Percentiles rank a stretch among this genome's conserved stretches.
Conservation (phyloP, 1,284 basidiomycete species). For the Hymenochaete sp. region DNA sequence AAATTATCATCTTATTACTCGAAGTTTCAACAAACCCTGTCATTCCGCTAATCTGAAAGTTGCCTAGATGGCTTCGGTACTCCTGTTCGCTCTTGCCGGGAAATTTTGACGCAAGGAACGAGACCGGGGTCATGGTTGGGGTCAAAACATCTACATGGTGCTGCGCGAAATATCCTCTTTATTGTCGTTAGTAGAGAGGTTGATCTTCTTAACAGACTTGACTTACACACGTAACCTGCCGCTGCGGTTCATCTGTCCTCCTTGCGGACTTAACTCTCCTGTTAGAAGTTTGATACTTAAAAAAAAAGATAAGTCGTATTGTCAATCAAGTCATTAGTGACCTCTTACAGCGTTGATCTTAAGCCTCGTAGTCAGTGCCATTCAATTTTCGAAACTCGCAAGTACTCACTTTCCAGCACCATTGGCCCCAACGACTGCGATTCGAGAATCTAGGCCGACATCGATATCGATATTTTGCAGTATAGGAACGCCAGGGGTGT, state of each 20-base stretch:
- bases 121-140: conserved; percentile 80
- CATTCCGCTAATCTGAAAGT: conserved; percentile 97
- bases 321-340: neutral
- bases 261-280: conserved; percentile 75
- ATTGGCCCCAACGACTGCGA: conserved; percentile 85
- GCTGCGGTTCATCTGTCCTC: conserved; percentile 85
- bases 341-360: neutral
- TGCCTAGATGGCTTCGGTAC: conserved; percentile 91
- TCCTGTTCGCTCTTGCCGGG: conserved; percentile 96
- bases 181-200: neutral
- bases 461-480: conserved; percentile 84
- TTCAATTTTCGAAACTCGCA: conserved; percentile 44
- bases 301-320: neutral
- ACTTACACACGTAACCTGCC: conserved; percentile 80
- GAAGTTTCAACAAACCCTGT: conserved; percentile 52
- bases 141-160: conserved; percentile 95
- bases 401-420: conserved; percentile 59
- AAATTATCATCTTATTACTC: conserved; percentile 5
- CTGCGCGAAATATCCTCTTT: conserved; percentile 93
- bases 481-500: conserved; percentile 72
- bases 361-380: neutral
- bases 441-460: conserved; percentile 80
- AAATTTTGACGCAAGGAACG: conserved; percentile 86
- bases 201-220: neutral
- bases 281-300: conserved; percentile 80